phyloP scores from a whole-genome alignment of 2,329 filamentous ascomycete genomes.

The Mycosphaerella sp. region DNA sequence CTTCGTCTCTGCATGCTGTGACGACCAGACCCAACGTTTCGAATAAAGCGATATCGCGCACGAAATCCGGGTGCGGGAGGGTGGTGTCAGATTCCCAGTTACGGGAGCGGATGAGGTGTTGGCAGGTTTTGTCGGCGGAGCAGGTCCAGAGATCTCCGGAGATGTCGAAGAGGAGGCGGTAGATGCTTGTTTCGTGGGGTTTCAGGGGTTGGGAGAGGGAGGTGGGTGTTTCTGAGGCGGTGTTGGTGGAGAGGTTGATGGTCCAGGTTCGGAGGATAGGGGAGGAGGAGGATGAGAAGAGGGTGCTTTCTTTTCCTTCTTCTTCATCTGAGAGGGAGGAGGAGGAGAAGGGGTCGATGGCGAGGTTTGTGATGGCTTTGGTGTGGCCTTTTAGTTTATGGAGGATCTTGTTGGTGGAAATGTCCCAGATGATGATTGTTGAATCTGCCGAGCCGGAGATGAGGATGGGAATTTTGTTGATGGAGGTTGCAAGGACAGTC shows the following conservation, averaged over 20 bases:
- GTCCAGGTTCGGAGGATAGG: slow-evolving; percentile 68
- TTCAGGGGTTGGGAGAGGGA: slow-evolving; percentile 53
- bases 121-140: slow-evolving; percentile 81
- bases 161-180: slow-evolving; percentile 62
- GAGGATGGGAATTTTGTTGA: slow-evolving; percentile 54
- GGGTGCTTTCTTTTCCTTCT: slow-evolving; percentile 33
- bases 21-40: slow-evolving; percentile 66
- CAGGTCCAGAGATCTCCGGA: slow-evolving; percentile 83
- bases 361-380: slow-evolving; percentile 73
- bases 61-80: slow-evolving; percentile 80
- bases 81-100: slow-evolving; percentile 66
- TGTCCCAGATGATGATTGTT: slow-evolving; percentile 68
- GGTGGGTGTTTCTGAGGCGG: slow-evolving; percentile 48
- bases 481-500: slow-evolving; percentile 57
- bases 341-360: slow-evolving; percentile 61
- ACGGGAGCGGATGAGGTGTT: slow-evolving; percentile 65
- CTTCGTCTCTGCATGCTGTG: slow-evolving; percentile 85
- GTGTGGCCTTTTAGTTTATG: slow-evolving; percentile 72
- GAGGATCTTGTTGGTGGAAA: slow-evolving; percentile 59
- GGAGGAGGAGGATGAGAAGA: slow-evolving; percentile 67
- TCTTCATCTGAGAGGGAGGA: slow-evolving; percentile 33
- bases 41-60: slow-evolving; percentile 69
- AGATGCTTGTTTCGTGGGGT: slow-evolving; percentile 86
- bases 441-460: slow-evolving; percentile 45
- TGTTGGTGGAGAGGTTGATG: slow-evolving; percentile 44